Evolutionary conservation across 176 grass and related monocot species (phyloP).

Genomic region (Microstegium vimineum): DNA sequence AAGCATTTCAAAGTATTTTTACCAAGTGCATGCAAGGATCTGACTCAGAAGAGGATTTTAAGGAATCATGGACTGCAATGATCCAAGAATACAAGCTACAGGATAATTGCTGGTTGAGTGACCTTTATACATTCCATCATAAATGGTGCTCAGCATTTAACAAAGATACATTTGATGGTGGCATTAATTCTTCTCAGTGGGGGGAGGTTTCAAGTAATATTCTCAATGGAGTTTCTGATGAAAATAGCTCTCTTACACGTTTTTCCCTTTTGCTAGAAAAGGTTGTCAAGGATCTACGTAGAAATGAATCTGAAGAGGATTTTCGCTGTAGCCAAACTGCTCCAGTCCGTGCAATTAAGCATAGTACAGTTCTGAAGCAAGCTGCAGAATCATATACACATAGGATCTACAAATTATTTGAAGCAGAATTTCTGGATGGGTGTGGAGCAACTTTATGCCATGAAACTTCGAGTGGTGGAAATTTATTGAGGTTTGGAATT

Average conservation of each 20-base stretch:
- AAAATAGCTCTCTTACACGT: conserved; percentile 65
- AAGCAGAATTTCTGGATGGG: conserved; percentile 75
- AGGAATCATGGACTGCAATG: conserved; percentile 62
- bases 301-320: conserved; percentile 80
- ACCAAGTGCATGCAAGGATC: conserved; percentile 69
- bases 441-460: conserved; percentile 73
- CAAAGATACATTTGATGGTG: conserved; percentile 79
- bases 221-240: conserved; percentile 71
- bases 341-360: conserved; percentile 76
- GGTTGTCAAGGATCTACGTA: conserved; percentile 54
- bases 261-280: conserved; percentile 73
- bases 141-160: conserved; percentile 84
- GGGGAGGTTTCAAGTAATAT: conserved; percentile 70
- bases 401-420: conserved; percentile 84
- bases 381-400: conserved; percentile 69
- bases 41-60: conserved; percentile 60
- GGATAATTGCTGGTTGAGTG: conserved; percentile 60
- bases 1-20: conserved; percentile 72
- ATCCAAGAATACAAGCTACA: conserved; percentile 52
- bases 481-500: conserved; percentile 63
- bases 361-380: conserved; percentile 78
- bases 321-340: conserved; percentile 79
- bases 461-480: conserved; percentile 53
- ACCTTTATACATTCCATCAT: conserved; percentile 51
- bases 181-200: conserved; percentile 75